Percentiles rank a stretch among this genome's conserved stretches.
phyloP scores from a whole-genome alignment of 495 filamentous ascomycete species.

The Tuber aestivum region DNA sequence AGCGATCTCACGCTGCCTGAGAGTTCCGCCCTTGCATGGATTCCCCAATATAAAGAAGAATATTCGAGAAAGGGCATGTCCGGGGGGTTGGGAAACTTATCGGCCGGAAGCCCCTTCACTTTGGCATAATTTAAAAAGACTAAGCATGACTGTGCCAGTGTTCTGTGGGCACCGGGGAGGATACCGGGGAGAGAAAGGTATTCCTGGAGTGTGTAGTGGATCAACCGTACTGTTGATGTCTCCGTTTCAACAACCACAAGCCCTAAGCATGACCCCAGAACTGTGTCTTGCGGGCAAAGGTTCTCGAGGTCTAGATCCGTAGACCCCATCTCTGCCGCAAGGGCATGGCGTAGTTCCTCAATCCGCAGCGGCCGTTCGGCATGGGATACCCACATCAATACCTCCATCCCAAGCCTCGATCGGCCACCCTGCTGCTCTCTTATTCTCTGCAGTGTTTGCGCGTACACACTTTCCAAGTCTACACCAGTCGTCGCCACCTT shows the following conservation, averaged over 20 bases:
- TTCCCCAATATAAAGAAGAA: not conserved
- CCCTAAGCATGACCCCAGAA: too few relatives aligned
- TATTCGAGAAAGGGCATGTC: not conserved
- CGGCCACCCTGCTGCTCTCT: not conserved
- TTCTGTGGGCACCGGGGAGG: too few relatives aligned
- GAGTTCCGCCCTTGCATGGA: not conserved
- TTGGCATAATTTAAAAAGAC: not conserved
- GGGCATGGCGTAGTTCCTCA: too few relatives aligned
- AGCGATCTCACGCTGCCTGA: not conserved
- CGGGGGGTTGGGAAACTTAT: not conserved
- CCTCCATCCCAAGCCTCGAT: not conserved
- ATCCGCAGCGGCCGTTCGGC: too few relatives aligned
- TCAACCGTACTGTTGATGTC: too few relatives aligned
- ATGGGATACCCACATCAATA: not conserved
- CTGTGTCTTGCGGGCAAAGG: not conserved
- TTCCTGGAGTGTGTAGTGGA: too few relatives aligned
- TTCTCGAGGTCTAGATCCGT: not conserved
- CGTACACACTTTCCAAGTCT: not conserved
- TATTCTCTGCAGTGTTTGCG: not conserved
- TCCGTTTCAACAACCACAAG: too few relatives aligned
- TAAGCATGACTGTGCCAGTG: too few relatives aligned
- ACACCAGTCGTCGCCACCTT: not conserved
- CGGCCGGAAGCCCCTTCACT: not conserved
- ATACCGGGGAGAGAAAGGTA: too few relatives aligned
- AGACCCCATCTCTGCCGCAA: not conserved